phyloP scores from a whole-genome alignment of 352 stramenopile genomes.

The Pythium vanterpoolii region DNA sequence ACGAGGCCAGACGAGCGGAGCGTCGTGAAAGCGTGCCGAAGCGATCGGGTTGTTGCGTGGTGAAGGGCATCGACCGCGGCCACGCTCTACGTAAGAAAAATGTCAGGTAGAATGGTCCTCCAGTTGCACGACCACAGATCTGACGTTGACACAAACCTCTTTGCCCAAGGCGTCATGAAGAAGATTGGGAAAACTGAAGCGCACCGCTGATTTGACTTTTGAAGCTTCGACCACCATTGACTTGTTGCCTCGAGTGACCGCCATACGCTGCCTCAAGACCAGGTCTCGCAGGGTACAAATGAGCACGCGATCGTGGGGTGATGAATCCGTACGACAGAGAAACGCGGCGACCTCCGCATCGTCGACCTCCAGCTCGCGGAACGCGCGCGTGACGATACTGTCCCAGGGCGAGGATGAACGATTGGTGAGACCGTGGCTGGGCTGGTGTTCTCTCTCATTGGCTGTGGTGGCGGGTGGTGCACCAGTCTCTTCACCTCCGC shows the following conservation, averaged over 20 bases:
- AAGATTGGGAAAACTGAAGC: conserved; percentile 9
- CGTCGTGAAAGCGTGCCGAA: conserved; percentile 43
- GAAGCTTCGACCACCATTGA: not conserved
- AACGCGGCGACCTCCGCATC: conserved; percentile 28
- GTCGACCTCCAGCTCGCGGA: conserved; percentile 40
- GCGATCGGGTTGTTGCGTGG: conserved; percentile 14
- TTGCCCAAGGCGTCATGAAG: conserved; percentile 6
- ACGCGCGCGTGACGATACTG: conserved; percentile 31
- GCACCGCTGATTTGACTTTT: not conserved
- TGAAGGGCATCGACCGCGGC: not conserved
- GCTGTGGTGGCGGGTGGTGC: not conserved
- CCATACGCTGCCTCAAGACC: conserved; percentile 29
- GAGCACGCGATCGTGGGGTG: conserved; percentile 30
- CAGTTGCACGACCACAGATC: not conserved
- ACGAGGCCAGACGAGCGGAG: conserved; percentile 47
- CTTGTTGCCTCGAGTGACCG: not conserved
- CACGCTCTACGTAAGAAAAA: not conserved
- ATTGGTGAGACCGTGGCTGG: too few species aligned
- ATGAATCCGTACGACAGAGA: conserved; percentile 13
- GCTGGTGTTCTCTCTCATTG: not conserved
- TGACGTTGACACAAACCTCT: conserved; percentile 1
- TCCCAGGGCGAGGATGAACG: conserved; percentile 30
- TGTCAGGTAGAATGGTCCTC: not conserved
- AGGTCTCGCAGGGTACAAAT: conserved; percentile 36
- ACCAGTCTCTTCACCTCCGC: conserved; percentile 10